A percentile compares a stretch with the other conserved stretches of the same genome.
These are phyloP conservation scores for Dactylellina drechsleri DNA, from an alignment of 2,329 filamentous ascomycete species.

Conservation along the genomic window DNA sequence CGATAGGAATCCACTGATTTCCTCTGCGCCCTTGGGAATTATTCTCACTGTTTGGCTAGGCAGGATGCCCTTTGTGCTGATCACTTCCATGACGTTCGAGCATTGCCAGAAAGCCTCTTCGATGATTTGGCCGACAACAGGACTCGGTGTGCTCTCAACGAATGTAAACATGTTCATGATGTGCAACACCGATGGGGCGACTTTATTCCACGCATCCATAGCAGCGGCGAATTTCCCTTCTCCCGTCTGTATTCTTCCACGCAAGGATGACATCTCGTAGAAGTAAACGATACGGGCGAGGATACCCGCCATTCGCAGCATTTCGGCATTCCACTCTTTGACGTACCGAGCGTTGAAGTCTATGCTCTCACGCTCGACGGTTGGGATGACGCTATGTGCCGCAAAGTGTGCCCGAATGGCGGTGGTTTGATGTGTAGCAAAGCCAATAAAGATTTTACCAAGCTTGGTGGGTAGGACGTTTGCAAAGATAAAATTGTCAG, in stretches of 20 bases:
- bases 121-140: slow-evolving; percentile 82
- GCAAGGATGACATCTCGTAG: slow-evolving; percentile 82
- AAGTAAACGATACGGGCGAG: slow-evolving; percentile 87
- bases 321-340: slow-evolving; percentile 92
- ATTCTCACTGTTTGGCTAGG: slow-evolving; percentile 85
- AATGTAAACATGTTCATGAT: slow-evolving; percentile 88
- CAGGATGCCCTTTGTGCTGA: slow-evolving; percentile 87
- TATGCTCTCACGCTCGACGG: slow-evolving; percentile 94
- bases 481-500: slow-evolving; percentile 72
- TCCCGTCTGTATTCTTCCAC: slow-evolving; percentile 66
- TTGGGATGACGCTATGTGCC: slow-evolving; percentile 94
- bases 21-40: slow-evolving; percentile 71
- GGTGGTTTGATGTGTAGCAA: slow-evolving; percentile 96
- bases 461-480: slow-evolving; percentile 89
- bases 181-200: slow-evolving; percentile 66
- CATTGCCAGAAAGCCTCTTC: slow-evolving; percentile 97
- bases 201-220: slow-evolving; percentile 66
- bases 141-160: slow-evolving; percentile 84
- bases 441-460: slow-evolving; percentile 95
- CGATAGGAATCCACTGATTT: slow-evolving; percentile 78
- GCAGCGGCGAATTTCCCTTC: slow-evolving; percentile 71
- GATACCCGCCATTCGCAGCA: slow-evolving; percentile 89
- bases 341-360: slow-evolving; percentile 96
- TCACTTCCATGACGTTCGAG: slow-evolving; percentile 84
- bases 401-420: slow-evolving; percentile 93